Percentiles rank a stretch among this genome's conserved stretches.
Conservation (phyloP, 176 grass and related monocot genomes). For the Poa pratensis region DNA sequence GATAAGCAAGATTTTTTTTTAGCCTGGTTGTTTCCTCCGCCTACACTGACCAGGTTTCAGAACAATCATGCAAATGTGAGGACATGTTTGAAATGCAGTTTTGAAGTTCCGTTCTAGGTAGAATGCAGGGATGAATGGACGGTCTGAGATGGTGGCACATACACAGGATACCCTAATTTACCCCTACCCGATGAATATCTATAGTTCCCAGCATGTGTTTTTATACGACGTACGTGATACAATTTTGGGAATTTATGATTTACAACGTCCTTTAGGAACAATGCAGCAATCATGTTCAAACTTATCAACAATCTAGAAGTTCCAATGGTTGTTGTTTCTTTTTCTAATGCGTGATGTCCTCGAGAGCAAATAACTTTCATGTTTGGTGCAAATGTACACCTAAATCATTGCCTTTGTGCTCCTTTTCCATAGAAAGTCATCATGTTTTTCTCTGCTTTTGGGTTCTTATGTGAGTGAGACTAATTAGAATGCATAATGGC, state of each 20-base stretch:
- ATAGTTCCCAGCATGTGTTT: neutral
- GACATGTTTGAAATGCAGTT: neutral
- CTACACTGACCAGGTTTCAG: neutral
- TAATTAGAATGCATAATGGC: constrained; percentile 39
- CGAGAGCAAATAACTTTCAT: neutral
- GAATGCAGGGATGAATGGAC: neutral
- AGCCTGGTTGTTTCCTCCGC: neutral
- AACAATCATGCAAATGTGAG: neutral
- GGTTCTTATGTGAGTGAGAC: constrained; percentile 9
- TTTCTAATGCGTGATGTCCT: neutral
- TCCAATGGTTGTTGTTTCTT: too few relatives aligned
- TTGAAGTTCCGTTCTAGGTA: neutral
- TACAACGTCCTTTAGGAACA: constrained; percentile 8
- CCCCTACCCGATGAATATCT: neutral
- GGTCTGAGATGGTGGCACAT: neutral
- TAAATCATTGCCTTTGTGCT: constrained; percentile 26
- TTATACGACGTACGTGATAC: neutral
- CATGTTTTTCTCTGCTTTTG: constrained; percentile 43
- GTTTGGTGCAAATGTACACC: constrained; percentile 44
- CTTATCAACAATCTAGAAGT: constrained; percentile 1
- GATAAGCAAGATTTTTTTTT: neutral
- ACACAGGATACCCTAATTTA: neutral
- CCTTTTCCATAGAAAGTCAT: constrained; percentile 43
- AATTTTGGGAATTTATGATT: neutral
- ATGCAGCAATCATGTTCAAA: too few relatives aligned